Evolutionary conservation across 148 eudicot genomes (phyloP), one percentile per base, ranked within the genome.

Genomic region (Rhododendron mucronatum): DNA sequence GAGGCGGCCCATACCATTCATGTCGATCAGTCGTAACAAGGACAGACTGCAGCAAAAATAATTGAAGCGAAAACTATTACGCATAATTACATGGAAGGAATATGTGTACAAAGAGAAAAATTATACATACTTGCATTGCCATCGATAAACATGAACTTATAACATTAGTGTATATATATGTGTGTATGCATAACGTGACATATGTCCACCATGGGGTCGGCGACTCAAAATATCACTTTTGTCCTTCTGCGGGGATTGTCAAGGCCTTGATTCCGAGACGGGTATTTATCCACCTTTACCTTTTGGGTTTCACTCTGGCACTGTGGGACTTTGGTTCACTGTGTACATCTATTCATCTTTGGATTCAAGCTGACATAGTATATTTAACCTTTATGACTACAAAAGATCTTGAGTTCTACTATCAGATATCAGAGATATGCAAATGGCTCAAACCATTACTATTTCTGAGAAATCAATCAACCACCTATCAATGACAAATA

Each of bases 1-100:
- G 93, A 80, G 99, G 98, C 61, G 93, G 94, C 26, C 96, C 96
- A 91, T 94, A 95, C 99, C 99, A 97, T 87, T 94, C 99, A 86
- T 95, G 99, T 67, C 98, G 96, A 89, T 97, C 99, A 77, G 94
- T 89, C 71, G 99, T 95, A 87, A 97, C 94, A 86, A 97, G 93
- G 86, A 93, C 98, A 71, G 96, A 94, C 98, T 96, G 91, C 93
- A 90, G 50, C 59, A 76, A 83, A 83, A 80, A 65, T 57, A 61
- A 74, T 28, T 67, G 82, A 55, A 73, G 47, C 35, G 39, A 28
- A 41, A 81, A 45, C 15, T 50, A 3, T 50, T 39, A 81, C 65
- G 18, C 44, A 53, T 81, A 47, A 33, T 30, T 20, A 20, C 71
- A 44, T n/a, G 18, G 76, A 44, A 82, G 71, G 71, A n/a, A n/a